Base-by-base conservation (phyloP, 2,329 filamentous ascomycete genomes). In the Penicillium sp. region DNA sequence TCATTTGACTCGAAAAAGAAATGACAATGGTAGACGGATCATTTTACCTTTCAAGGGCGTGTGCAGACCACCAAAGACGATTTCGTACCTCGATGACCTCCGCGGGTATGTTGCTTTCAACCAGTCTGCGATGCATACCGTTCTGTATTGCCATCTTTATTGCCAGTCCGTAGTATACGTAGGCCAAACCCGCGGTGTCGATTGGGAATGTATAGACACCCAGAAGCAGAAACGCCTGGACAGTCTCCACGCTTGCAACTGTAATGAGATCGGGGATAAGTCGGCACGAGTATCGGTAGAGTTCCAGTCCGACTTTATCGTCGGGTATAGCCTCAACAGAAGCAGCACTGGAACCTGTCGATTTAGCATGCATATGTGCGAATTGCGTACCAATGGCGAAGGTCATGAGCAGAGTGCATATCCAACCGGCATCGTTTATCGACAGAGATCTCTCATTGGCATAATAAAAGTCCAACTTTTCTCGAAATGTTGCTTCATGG, bases 61-160 rank as follows among this genome's bases (percentile, higher is more conserved):
- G 82, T 1, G 74, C 75, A 2, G 79, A 80, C 81, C 81, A 83
- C 75, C 79, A 83, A 13, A 83, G 75, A 3, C 80, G 73, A 59
- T 81, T 82, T 24, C 80, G 71, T 13, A 74, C 78, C 66, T 83
- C 80, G 27, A 77, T 70, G 22, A 78, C 73, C 24, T 70, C 66
- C 7, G 74, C 67, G 49, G 77, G 74, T 11, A 80, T 67, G 2
- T 69, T 74, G 21, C 72, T 70, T 4, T 72, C 75, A 0, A 72
- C 64, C 54, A 75, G 76, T 47, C 72, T 77, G 39, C 81, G 71
- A 57, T 83, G 81, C 80, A 83, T 81, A 5, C 81, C 81, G 60
- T 83, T 83, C 52, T 82, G 80, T 8, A 83, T 79, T 2, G 80
- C 81, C 54, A 83, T 71, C 51, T 81, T 82, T 39, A 82, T 71